Evolutionary conservation across 192 early-diverging fungal genomes (phyloP), one percentile per base, ranked within the genome.

Genomic region (Linderina pennispora): DNA sequence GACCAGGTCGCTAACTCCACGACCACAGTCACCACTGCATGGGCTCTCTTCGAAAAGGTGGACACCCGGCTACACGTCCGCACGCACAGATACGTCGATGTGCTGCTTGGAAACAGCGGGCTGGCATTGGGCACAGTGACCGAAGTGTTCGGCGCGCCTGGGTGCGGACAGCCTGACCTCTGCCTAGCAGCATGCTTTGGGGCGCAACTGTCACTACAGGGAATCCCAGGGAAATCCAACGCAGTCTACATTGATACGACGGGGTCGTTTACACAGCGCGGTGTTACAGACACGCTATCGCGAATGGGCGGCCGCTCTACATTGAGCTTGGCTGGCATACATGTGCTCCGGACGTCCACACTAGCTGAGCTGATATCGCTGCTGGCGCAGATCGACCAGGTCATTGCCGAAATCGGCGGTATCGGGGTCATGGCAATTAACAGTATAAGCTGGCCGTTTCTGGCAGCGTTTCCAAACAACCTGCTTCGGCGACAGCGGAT

Each of bases 401-500:
- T 64, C 11, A 28, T 17, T n/a, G 13, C 31, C 35, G 40, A 8
- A 1, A 50, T 40, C 20, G 11, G 8, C n/a, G 20, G 42, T 9
- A 28, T 56, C 16, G 54, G 62, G 4, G 23, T 65, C 19, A 40
- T 65, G 25, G 45, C 53, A 3, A 19, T 65, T 28, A 57, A 65
- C 36, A 56, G 50, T 1, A 40, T 65, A 32, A 65, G 54, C 55
- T 65, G 62, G 62, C 62, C 62, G 31, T 58, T 57, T 37, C 21
- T 65, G 31, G 62, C 46, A 18, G 57, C 62, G 40, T 52, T 58
- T 22, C 36, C 62, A 5, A 40, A 52, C 36, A 53, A 45, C 18
- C 20, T 65, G 3, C 18, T 52, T 18, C 48, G 46, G 8, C 49
- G 62, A 17, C 54, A 65, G 44, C 32, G 24, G 6, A 23, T 65